Evolutionary conservation across 106 monocot genomes (phyloP), one percentile per base, ranked within the genome.

Genomic region (Hemerocallis citrina): DNA sequence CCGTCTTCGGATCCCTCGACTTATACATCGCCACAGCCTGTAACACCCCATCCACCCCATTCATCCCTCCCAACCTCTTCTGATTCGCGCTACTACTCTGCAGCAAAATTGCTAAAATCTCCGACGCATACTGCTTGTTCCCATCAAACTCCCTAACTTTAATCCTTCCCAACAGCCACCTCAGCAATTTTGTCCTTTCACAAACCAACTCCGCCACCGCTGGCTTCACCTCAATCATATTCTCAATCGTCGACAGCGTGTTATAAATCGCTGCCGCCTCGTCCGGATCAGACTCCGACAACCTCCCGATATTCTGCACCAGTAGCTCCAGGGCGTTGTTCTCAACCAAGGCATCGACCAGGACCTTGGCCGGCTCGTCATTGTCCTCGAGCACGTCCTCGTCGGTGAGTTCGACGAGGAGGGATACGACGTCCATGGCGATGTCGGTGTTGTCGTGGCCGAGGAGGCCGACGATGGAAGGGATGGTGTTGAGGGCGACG

Each of bases 11-110:
- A 40, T 96, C 96, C 76, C 81, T 73, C 0, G 96, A 91, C 62
- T 91, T 96, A 69, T 96, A 96, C 90, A 91, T 77, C 0, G 96
- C 86, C 21, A 96, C 96, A 0, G 96, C 96, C 79, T 96, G 96
- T 40, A 96, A 63, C 28, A 96, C 66, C 6, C 61, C 90, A 51
- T 96, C 96, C 10, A 96, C 96, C 11, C 96, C 96, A 49, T 96
- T 96, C 85, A 91, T 91, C 79, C 87, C 84, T 17, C 96, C 96
- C 10, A 96, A 45, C 49, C 81, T 78, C 69, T 82, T 91, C 84
- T 96, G 96, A 51, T 96, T 96, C n/a, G 81, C 75, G 1, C 73
- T 41, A 61, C 96, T 96, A 45, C 58, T 84, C 79, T 96, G 96
- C 32, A 96, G 71, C 47, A 96, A 71, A 37, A 96, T 96, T 1